Evolutionary conservation across 805 yeast genomes (phyloP), one percentile per base, ranked within the genome.

Genomic region (Lipomyces oligophaga): DNA sequence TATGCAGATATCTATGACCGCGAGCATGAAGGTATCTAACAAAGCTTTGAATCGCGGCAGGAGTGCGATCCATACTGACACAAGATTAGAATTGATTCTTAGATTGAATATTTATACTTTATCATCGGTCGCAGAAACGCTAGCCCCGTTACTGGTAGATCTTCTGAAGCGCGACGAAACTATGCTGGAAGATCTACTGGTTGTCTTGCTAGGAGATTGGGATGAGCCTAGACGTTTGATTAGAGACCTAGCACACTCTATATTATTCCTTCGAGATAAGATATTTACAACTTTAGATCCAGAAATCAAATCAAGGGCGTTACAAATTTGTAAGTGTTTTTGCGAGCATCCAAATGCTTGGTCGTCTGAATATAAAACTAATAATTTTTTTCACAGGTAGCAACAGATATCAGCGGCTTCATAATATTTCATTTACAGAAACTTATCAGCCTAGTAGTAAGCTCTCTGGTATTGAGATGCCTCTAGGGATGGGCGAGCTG

Each of bases 401-500:
- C 15, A 28, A 21, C 40, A 44, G 49, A 41, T 61, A 39, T 19
- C 34, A 15, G 16, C 28, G 21, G 53, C 61, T 61, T 30, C 50
- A 28, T 26, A 36, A 22, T 30, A 38, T 34, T 7, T 43, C 46
- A 15, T 53, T 52, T 18, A 32, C 55, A 2, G 43, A 38, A 15
- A 37, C 42, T 1, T 27, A 48, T 48, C 38, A 43, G n/a, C 11
- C 40, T 8, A 20, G 43, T 6, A 36, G 37, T 28, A 15, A 41
- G 20, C 11, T 30, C 24, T 36, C 34, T 8, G 45, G 21, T 26
- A 52, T 58, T 1, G 58, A 55, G n/a, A 31, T 61, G 13, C 65
- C 65, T 3, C 54, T 63, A 7, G 63, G 58, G 18, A 45, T 49
- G 18, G 65, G 65, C 11, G 63, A 60, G 42, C 61, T 46, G 28